Evolutionary conservation across 805 yeast genomes (phyloP), one percentile per base, ranked within the genome.

Genomic region (Kluyveromyces lactis): DNA sequence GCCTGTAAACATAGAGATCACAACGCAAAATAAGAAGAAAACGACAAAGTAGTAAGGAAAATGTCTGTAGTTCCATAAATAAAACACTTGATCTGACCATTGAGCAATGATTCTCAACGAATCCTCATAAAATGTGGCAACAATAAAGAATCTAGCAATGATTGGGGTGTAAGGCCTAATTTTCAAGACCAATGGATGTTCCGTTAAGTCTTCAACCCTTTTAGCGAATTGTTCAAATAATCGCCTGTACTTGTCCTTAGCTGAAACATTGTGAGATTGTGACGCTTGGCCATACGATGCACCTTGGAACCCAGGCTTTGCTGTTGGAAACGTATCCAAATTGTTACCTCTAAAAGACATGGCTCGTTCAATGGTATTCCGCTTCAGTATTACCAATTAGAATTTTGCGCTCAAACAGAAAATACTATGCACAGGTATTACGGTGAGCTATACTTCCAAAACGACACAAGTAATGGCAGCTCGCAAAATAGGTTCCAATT

Each of bases 81-180:
- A 90, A 60, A 77, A 82, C 18, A 86, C 85, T 63, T 90, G 98
- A 53, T 86, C 95, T 26, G 72, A 62, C 97, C 97, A 90, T 66
- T 89, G 97, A 4, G 86, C 66, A 39, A 79, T 51, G 53, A 90
- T 85, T 61, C 98, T 75, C 39, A 81, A 58, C 3, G 95, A 75
- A 56, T 92, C 97, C 64, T 90, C 97, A 49, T 78, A 75, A 58
- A 89, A 90, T 0, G 97, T 92, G 36, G 95, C 95, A 41, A 90
- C 95, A 45, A 90, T 89, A 48, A 89, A 75, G 44, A 85, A 77
- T 42, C 97, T 73, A 28, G 96, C 97, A 52, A 90, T 75, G 17
- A 79, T 78, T 7, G 97, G 97, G 36, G 89, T 80, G 52, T 77
- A 80, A 0, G 90, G 90, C 57, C 72, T 79, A 33, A 80, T 56